phyloP scores from a whole-genome alignment of 2,329 filamentous ascomycete genomes.

The Paecilomyces sp. region DNA sequence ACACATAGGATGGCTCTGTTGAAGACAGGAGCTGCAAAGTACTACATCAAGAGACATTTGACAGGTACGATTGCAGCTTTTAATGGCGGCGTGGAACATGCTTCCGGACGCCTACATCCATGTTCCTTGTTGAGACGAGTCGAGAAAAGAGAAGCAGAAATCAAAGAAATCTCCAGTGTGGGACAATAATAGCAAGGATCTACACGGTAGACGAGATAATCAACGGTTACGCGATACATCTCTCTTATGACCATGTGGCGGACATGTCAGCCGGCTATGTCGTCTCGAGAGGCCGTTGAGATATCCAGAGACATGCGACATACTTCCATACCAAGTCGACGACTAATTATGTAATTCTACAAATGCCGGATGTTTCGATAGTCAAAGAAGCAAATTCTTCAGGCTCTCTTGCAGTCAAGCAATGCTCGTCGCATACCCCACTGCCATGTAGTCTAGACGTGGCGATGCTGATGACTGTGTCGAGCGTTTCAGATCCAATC shows the following conservation, averaged over 20 bases:
- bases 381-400: neutral
- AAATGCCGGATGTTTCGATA: neutral
- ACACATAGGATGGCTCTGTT: neutral
- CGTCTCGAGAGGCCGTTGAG: neutral
- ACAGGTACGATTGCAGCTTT: neutral
- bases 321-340: neutral
- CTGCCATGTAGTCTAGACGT: neutral
- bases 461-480: neutral
- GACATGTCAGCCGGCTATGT: no score
- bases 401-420: neutral
- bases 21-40: neutral
- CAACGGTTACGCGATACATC: neutral
- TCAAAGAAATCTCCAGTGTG: no score
- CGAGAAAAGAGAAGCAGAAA: neutral
- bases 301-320: neutral
- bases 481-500: neutral
- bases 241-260: no score
- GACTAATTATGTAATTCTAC: neutral
- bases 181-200: neutral
- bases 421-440: neutral
- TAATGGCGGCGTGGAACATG: neutral
- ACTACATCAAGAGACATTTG: neutral
- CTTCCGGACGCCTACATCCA: neutral
- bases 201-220: neutral
- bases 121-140: neutral